Evolutionary conservation across 2,329 filamentous ascomycete species (phyloP).

Genomic region (Epichloe brachyelytri): DNA sequence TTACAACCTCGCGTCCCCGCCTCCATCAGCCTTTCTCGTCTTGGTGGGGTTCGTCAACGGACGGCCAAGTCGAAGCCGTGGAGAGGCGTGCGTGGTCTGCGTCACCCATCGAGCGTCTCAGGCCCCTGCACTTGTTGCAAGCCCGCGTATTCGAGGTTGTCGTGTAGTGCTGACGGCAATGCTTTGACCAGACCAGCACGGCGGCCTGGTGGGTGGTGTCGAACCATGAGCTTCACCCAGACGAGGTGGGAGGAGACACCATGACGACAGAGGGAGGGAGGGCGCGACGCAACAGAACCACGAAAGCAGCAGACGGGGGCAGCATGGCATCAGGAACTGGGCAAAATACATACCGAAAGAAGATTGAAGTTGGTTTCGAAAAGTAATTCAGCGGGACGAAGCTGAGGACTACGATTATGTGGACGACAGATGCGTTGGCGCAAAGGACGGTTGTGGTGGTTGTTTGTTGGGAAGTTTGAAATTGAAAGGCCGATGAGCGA

Average conservation of each 20-base stretch:
- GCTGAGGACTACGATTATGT: conserved; percentile 4
- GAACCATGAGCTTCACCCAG: not conserved
- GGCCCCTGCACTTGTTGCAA: not conserved
- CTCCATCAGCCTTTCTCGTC: conserved; percentile 1
- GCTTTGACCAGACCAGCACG: not conserved
- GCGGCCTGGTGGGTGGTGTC: not conserved
- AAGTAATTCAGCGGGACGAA: not conserved
- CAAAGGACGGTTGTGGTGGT: conserved; percentile 5
- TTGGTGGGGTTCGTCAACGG: not conserved
- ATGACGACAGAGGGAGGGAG: conserved; percentile 28
- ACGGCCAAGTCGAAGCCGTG: not conserved
- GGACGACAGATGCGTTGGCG: conserved; percentile 10
- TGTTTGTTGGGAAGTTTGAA: conserved; percentile 16
- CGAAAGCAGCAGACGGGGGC: conserved; percentile 7
- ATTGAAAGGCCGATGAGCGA: conserved; percentile 19
- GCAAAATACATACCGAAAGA: conserved; percentile 6
- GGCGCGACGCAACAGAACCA: conserved; percentile 10
- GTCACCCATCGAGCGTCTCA: not conserved
- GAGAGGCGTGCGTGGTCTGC: not conserved
- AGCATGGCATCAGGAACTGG: conserved; percentile 4
- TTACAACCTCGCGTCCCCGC: not conserved
- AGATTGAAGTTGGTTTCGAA: not conserved
- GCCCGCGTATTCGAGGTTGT: not conserved
- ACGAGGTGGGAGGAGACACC: conserved; percentile 8
- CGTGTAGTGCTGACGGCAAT: not conserved